Evolutionary conservation across 441 rosid genomes (phyloP).

Genomic region (Aquilaria agallochum): DNA sequence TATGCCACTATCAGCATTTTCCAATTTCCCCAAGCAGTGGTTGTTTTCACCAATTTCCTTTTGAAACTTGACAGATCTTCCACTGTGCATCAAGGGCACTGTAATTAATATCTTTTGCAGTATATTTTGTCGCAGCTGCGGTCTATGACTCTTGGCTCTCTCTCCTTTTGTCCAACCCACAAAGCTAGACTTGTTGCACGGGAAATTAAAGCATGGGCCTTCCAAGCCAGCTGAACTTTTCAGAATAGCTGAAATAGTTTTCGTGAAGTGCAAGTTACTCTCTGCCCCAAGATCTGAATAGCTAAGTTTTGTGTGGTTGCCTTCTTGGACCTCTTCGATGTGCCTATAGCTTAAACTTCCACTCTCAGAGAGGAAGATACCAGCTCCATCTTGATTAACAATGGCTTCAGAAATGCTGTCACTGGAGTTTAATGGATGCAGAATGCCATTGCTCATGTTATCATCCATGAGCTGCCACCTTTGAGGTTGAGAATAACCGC

Average conservation of each 20-base stretch:
- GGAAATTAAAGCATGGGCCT: conserved; percentile 16
- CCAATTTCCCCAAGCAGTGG: conserved; percentile 10
- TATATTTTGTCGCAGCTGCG: conserved; percentile 31
- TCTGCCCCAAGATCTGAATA: conserved; percentile 29
- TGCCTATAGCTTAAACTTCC: conserved; percentile 15
- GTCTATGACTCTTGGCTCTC: conserved; percentile 13
- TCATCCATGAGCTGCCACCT: conserved; percentile 41
- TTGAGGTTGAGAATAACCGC: conserved; percentile 37
- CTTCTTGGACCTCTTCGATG: conserved; percentile 31
- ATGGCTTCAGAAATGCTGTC: conserved; percentile 36
- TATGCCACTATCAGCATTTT: conserved; percentile 15
- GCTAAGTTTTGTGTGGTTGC: conserved; percentile 35
- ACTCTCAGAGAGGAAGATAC: conserved; percentile 9
- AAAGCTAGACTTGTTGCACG: conserved; percentile 44
- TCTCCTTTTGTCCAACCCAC: conserved; percentile 45
- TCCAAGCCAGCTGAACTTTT: conserved; percentile 21
- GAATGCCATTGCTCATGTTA: conserved; percentile 23
- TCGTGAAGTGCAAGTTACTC: conserved; percentile 44
- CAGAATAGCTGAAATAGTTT: conserved; percentile 39
- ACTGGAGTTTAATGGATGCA: conserved; percentile 21
- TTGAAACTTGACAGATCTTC: conserved; percentile 5
- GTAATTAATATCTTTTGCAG: conserved; percentile 45
- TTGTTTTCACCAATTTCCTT: conserved; percentile 18
- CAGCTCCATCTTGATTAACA: conserved; percentile 18
- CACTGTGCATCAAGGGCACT: conserved; percentile 52